These are phyloP conservation scores for Apiospora malaysiana DNA, from an alignment of 2,329 filamentous ascomycete genomes.

Conservation along the genomic window DNA sequence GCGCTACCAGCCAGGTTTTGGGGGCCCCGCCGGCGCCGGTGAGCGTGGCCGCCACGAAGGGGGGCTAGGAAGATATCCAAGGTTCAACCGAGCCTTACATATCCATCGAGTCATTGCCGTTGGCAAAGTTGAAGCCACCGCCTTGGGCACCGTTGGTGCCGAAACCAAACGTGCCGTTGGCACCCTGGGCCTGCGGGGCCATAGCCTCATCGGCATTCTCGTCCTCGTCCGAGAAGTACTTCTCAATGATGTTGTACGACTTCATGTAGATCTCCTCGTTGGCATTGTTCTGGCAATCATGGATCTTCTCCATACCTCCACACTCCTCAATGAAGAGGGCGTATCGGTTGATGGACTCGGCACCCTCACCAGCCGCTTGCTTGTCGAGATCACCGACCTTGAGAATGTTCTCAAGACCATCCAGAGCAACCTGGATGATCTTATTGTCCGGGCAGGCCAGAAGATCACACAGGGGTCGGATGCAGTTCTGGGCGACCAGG, in stretches of 20 bases:
- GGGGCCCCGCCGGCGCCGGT: constrained; percentile 7
- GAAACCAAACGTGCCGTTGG: constrained; percentile 81
- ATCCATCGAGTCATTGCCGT: constrained; percentile 68
- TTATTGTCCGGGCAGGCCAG: constrained; percentile 98
- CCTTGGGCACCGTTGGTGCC: constrained; percentile 69
- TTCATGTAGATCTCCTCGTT: constrained; percentile 99
- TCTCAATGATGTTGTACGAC: constrained; percentile 99
- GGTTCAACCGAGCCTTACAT: constrained; percentile 53
- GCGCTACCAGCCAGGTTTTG: constrained; percentile 17
- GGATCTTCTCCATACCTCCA: constrained; percentile 99
- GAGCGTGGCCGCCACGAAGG: background rate
- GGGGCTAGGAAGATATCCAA: constrained; percentile 1
- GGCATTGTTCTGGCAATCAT: constrained; percentile 99
- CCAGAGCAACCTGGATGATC: constrained; percentile 98
- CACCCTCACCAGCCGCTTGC: constrained; percentile 77
- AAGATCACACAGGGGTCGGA: constrained; percentile 95
- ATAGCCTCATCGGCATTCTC: constrained; percentile 85
- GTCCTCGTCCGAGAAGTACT: constrained; percentile 99
- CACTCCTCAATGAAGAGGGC: constrained; percentile 98
- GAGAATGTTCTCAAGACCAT: constrained; percentile 97
- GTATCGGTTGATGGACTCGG: constrained; percentile 90
- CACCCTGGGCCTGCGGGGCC: constrained; percentile 71
- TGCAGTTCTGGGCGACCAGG: constrained; percentile 90
- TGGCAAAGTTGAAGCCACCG: constrained; percentile 94
- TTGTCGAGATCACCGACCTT: constrained; percentile 99